Conservation (phyloP, 495 filamentous ascomycete genomes). For the Acidomyces sp. region DNA sequence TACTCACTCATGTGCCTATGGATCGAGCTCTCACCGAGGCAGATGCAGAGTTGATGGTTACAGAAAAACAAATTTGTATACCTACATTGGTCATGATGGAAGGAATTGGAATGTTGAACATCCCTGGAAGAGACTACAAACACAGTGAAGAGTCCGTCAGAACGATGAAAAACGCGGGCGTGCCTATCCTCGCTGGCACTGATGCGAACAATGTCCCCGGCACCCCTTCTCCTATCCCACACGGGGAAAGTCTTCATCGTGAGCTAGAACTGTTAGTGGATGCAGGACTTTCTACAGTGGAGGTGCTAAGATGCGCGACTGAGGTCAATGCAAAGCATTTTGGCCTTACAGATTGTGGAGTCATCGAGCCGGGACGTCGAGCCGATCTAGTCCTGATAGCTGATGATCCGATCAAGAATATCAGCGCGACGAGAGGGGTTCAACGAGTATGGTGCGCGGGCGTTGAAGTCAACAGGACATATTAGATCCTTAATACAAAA, state of each 20-base stretch:
- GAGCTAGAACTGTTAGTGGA: background rate
- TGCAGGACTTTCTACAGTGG: background rate
- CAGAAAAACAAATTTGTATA: background rate
- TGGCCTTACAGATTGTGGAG: background rate
- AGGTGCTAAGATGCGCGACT: background rate
- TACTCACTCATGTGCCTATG: background rate
- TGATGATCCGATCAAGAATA: background rate
- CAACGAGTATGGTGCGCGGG: too few relatives aligned
- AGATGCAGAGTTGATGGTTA: background rate
- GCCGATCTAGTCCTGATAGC: background rate
- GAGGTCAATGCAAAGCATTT: background rate
- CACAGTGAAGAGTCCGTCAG: background rate
- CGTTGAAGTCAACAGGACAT: too few relatives aligned
- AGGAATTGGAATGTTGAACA: background rate
- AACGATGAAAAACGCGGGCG: background rate
- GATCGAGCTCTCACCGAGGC: background rate
- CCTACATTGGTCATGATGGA: background rate
- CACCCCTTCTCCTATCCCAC: background rate
- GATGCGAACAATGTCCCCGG: background rate
- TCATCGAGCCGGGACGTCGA: background rate
- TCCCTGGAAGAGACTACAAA: background rate
- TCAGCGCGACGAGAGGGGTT: too few relatives aligned
- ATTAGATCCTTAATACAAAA: too few relatives aligned
- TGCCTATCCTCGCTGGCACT: background rate
- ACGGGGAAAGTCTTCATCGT: background rate